A percentile compares a stretch with the other conserved stretches of the same genome.
These are phyloP conservation scores for Lotmaria passim DNA, from an alignment of 208 protist genomes.

Conservation along the genomic window DNA sequence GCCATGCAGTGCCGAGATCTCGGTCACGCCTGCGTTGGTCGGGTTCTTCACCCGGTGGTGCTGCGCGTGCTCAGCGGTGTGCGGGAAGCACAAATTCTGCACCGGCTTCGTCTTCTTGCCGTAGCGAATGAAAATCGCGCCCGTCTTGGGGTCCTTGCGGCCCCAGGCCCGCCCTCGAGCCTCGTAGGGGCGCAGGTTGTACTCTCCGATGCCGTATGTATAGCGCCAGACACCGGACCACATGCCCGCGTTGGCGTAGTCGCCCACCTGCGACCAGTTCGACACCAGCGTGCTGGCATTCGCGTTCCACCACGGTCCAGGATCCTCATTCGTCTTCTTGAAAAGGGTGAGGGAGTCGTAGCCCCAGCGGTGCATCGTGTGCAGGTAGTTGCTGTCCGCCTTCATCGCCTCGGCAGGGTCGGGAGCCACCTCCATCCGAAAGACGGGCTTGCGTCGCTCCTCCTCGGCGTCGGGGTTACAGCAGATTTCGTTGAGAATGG, in stretches of 20 bases:
- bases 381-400: slow-evolving; percentile 54
- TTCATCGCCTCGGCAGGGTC: slow-evolving; percentile 10
- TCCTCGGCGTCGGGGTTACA: slow-evolving; percentile 88
- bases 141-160: slow-evolving; percentile 54
- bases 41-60: slow-evolving; percentile 86
- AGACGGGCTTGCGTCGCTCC: slow-evolving; percentile 82
- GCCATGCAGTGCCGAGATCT: slow-evolving; percentile 73
- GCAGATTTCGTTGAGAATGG: slow-evolving; percentile 86
- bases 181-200: slow-evolving; percentile 87
- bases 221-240: slow-evolving; percentile 91
- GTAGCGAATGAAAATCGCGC: slow-evolving; percentile 67
- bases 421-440: slow-evolving; percentile 70
- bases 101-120: slow-evolving; percentile 33
- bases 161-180: slow-evolving; percentile 80
- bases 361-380: slow-evolving; percentile 85
- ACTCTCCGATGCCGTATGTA: slow-evolving; percentile 88
- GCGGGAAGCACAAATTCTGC: slow-evolving; percentile 74
- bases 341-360: slow-evolving; percentile 90
- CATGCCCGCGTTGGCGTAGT: slow-evolving; percentile 89
- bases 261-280: slow-evolving; percentile 89
- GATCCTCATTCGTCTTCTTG: slow-evolving; percentile 86
- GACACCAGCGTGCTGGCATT: slow-evolving; percentile 86
- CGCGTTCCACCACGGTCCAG: slow-evolving; percentile 89
- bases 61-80: slow-evolving; percentile 84
- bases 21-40: slow-evolving; percentile 48